phyloP scores from a whole-genome alignment of 192 early-diverging fungal species.

The Entomortierella lignicola region DNA sequence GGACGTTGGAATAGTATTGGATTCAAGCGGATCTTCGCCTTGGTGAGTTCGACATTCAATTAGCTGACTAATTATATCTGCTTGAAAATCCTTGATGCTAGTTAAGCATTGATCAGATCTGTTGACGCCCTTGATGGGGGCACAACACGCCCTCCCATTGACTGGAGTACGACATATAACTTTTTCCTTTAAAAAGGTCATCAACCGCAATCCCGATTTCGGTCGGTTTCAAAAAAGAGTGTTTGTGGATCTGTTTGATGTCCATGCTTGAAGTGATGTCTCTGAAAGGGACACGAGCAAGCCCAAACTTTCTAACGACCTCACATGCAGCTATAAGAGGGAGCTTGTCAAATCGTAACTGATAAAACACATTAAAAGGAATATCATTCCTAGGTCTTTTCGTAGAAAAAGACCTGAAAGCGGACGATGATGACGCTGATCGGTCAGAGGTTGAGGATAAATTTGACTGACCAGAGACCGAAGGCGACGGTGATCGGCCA shows the following conservation, averaged over 20 bases:
- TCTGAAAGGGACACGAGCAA: neutral
- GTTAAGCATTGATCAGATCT: neutral
- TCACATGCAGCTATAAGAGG: neutral
- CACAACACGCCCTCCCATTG: neutral
- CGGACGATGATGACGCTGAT: no score
- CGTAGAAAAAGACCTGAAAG: no score
- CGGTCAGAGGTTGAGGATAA: no score
- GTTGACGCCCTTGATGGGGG: neutral
- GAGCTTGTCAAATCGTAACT: neutral
- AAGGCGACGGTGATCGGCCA: no score
- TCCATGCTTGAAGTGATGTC: neutral
- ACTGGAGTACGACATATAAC: neutral
- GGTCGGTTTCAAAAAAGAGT: neutral
- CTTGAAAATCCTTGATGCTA: neutral
- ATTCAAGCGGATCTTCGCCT: neutral
- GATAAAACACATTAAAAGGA: neutral
- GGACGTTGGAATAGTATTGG: neutral
- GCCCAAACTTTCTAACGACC: neutral
- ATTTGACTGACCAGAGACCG: no score
- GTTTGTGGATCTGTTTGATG: neutral
- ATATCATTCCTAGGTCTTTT: no score
- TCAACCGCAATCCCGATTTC: neutral
- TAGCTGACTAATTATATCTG: neutral
- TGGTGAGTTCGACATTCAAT: neutral
- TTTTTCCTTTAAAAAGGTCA: neutral